phyloP scores from a whole-genome alignment of 805 yeast species.

The Saturnispora hagleri region DNA sequence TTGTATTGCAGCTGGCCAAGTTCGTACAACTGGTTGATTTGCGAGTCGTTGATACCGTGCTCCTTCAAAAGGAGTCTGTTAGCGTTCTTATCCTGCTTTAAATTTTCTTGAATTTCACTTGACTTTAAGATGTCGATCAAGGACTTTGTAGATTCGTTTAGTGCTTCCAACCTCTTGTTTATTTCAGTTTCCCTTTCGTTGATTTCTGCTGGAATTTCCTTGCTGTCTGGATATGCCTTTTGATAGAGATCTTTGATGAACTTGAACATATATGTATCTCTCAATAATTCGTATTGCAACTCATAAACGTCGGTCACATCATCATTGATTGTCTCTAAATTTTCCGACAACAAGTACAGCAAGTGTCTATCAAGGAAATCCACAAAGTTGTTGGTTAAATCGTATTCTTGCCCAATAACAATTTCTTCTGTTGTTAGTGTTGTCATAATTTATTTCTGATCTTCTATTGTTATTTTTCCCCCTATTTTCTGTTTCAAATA shows the following conservation, averaged over 20 bases:
- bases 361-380: slow-evolving; percentile 57
- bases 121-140: slow-evolving; percentile 38
- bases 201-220: slow-evolving; percentile 33
- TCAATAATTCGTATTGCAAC: slow-evolving; percentile 43
- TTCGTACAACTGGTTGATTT: slow-evolving; percentile 43
- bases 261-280: slow-evolving; percentile 48
- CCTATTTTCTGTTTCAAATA: not conserved
- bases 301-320: slow-evolving; percentile 33
- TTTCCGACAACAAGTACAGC: slow-evolving; percentile 30
- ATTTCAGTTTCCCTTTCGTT: slow-evolving; percentile 32
- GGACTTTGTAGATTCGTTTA: slow-evolving; percentile 35
- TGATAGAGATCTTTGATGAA: slow-evolving; percentile 39
- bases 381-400: slow-evolving; percentile 43
- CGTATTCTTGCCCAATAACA: slow-evolving; percentile 39
- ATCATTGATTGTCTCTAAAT: slow-evolving; percentile 20
- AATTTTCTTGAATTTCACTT: slow-evolving; percentile 41
- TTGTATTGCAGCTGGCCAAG: slow-evolving; percentile 56
- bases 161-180: slow-evolving; percentile 29
- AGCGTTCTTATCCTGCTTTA: slow-evolving; percentile 47
- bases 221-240: slow-evolving; percentile 31
- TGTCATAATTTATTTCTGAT: not conserved
- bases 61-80: slow-evolving; percentile 38
- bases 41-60: slow-evolving; percentile 39
- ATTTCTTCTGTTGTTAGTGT: slow-evolving; percentile 18
- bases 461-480: not conserved